Evolutionary conservation across 306 rosid species (phyloP).

Genomic region (Gillenia trifoliata): DNA sequence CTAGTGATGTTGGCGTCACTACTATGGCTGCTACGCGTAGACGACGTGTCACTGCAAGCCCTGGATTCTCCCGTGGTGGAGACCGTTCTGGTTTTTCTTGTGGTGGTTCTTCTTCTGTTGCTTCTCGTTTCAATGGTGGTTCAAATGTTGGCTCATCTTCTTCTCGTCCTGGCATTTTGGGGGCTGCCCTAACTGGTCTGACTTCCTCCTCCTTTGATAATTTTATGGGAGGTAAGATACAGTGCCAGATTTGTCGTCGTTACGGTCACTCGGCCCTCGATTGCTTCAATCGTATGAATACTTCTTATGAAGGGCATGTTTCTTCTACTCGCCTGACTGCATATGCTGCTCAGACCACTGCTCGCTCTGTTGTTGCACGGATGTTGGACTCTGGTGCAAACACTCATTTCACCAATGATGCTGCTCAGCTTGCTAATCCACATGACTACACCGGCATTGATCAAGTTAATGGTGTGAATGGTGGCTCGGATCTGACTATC

Average conservation of each 20-base stretch:
- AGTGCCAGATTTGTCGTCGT: background rate
- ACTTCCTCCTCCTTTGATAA: accelerated
- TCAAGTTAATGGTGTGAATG: background rate
- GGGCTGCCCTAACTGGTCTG: background rate
- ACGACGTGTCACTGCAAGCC: background rate
- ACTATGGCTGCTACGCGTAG: background rate
- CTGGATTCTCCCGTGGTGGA: background rate
- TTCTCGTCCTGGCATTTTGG: accelerated
- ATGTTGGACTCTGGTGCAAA: background rate
- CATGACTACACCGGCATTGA: background rate
- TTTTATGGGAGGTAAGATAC: accelerated
- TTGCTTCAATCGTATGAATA: background rate
- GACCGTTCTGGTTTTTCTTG: background rate
- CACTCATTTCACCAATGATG: background rate
- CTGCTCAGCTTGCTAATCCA: background rate
- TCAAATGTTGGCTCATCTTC: too few species aligned
- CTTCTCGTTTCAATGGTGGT: too few species aligned
- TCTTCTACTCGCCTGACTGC: accelerated
- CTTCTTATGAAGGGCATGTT: background rate
- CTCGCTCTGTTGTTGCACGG: too few species aligned
- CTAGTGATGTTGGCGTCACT: background rate
- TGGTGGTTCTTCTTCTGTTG: background rate
- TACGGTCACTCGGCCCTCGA: background rate
- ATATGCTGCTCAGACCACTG: background rate
- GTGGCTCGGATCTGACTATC: background rate